Base-by-base conservation (phyloP, 768 basidiomycete species). In the Lactifluus rugatus region DNA sequence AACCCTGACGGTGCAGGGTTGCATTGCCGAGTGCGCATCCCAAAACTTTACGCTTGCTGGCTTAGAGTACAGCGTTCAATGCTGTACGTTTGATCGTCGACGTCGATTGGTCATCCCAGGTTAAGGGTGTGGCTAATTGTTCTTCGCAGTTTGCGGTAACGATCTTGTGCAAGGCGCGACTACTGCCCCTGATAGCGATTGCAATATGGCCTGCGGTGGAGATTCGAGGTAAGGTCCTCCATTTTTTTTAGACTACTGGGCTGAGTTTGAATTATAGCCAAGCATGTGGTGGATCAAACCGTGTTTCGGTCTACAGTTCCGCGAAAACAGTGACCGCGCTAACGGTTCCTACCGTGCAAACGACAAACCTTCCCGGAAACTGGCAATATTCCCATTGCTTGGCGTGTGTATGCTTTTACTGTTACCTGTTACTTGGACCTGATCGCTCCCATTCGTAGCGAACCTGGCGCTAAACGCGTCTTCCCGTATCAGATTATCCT, bases 141-240 rank as follows among this genome's bases (percentile, higher is more conserved):
- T 66, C 32, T 56, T 42, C 52, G 14, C 59, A 87, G 85, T 82
- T 71, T 93, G 91, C 63, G 88, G 87, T 2, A 76, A 89, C 66
- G 70, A 74, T 11, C 72, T 91, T 48, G 72, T 82, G 13, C 75
- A 79, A 31, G 85, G 84, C 10, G 88, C 86, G 1, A 79, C 76
- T 1, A 48, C 65, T 16, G 78, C 77, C 0, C 60, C 73, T 1
- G 76, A 78, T 1, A 69, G 72, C 3, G 76, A 76, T 36, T 94
- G 92, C 66, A 81, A 78, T 67, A 88, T 85, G 85, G 76, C 75
- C 0, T 94, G 92, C 60, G 77, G 77, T 17, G 92, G 89, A 23
- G 84, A 82, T 57, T 39, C 80, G 11, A 74, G 78, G 87, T 86
- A 62, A 64, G 83, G 68, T 10, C 17, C 23, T 23, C 17, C 5